These are phyloP conservation scores for Mycena albidolilacea DNA, from an alignment of 768 basidiomycete species.

Conservation along the genomic window DNA sequence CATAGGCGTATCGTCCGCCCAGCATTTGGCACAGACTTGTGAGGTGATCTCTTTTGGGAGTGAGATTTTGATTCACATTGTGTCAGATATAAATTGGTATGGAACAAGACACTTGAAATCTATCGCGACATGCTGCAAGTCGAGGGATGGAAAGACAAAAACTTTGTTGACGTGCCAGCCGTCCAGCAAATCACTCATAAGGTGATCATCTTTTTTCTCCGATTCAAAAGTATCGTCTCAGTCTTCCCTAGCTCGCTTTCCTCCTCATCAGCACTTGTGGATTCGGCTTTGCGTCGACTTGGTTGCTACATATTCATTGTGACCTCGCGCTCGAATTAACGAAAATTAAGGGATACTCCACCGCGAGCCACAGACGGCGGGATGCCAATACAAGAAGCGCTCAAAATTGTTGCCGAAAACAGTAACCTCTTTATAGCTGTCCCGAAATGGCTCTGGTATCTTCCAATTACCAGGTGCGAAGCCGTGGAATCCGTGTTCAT, in stretches of 20 bases:
- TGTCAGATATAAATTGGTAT: conserved; percentile 58
- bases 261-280: conserved; percentile 62
- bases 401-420: conserved; percentile 52
- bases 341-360: conserved; percentile 44
- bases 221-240: neutral
- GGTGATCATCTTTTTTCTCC: conserved; percentile 40
- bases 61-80: neutral
- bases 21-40: conserved; percentile 50
- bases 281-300: conserved; percentile 61
- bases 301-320: conserved; percentile 42
- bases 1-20: conserved; percentile 52
- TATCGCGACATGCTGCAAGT: conserved; percentile 57
- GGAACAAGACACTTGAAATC: conserved; percentile 53
- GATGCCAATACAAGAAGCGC: conserved; percentile 56
- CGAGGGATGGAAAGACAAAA: conserved; percentile 53
- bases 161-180: conserved; percentile 46
- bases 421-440: conserved; percentile 44
- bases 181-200: conserved; percentile 56
- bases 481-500: neutral
- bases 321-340: neutral
- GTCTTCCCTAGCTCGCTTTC: conserved; percentile 54
- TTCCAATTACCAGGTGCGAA: conserved; percentile 54
- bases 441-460: conserved; percentile 56
- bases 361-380: conserved; percentile 53
- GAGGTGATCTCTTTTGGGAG: neutral